Percentiles rank a stretch among this genome's conserved stretches.
Evolutionary conservation across 352 stramenopile species (phyloP).

Genomic region (Phytopythium delawarense): DNA sequence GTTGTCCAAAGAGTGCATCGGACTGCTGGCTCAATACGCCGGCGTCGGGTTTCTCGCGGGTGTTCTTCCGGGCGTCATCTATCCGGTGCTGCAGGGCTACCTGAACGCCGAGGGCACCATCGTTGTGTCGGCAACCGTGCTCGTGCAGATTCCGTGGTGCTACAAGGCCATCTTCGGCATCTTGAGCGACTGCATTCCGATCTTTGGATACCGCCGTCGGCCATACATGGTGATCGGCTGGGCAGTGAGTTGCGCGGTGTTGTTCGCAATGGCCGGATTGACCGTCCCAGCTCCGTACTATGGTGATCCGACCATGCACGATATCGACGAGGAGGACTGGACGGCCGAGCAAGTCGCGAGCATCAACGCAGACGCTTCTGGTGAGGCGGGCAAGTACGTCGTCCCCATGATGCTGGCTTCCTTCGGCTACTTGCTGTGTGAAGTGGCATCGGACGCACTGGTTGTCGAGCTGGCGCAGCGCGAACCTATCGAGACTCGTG

Average conservation of each 20-base stretch:
- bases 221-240: constrained; percentile 47
- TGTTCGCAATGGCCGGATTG: constrained; percentile 29
- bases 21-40: constrained; percentile 40
- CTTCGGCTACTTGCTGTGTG: constrained; percentile 43
- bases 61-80: constrained; percentile 38
- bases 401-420: constrained; percentile 51
- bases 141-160: constrained; percentile 42
- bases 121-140: constrained; percentile 32
- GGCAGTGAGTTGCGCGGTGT: constrained; percentile 25
- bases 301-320: constrained; percentile 27
- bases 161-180: constrained; percentile 51
- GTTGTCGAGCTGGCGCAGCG: constrained; percentile 50
- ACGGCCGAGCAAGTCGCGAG: constrained; percentile 23
- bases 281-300: constrained; percentile 30
- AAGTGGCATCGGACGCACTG: constrained; percentile 52
- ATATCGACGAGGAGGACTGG: constrained; percentile 25
- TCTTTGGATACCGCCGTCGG: constrained; percentile 33
- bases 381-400: constrained; percentile 31
- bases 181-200: constrained; percentile 41
- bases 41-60: constrained; percentile 37
- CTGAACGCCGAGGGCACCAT: constrained; percentile 43
- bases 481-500: constrained; percentile 36
- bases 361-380: constrained; percentile 24
- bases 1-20: constrained; percentile 33
- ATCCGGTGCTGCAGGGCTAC: constrained; percentile 43